Base-by-base conservation (phyloP, 495 filamentous ascomycete species). In the Penicillium goetzii region DNA sequence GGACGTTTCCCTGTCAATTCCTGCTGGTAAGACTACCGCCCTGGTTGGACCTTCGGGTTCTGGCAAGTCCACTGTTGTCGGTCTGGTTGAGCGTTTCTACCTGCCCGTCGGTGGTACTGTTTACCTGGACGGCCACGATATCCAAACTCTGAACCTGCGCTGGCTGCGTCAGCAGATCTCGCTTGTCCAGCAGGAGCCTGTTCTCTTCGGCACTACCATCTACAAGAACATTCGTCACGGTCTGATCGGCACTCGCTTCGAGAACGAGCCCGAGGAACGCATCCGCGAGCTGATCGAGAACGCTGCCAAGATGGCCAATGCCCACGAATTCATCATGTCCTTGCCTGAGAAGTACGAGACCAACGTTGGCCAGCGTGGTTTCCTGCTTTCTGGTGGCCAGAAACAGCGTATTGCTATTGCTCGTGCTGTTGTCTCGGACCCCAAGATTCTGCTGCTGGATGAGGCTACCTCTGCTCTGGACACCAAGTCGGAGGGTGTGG, bases 401-500 rank as follows among this genome's bases (percentile, higher is more conserved):
- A 97, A 97, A 74, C 95, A 99, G 73, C 91, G 95, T 62, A 95
- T 97, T 73, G 86, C 87, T 4, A 90, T 90, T 76, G 94, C 95
- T 9, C 86, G 95, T 68, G 94, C 93, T 33, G 87, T 99, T 59
- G 92, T 98, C 30, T 92, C 88, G 50, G 90, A 99, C 71, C 95
- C 95, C n/a, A 96, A 95, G 80, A 92, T 99, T 69, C 82, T 99
- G 0, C 80, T 99, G 3, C 86, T 99, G 17, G 95, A 99, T 69
- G 95, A 99, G 76, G 95, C 95, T 23, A 99, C 95, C 2, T 92
- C 89, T 32, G 93, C 93, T 2, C 82, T 99, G n/a, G 95, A 99
- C 74, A 97, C 95, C 53, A 95, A 93, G 71, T 93, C 91, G 15
- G 95, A 99, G 78, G 92, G 92, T 34, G 90, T 97, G 6, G 95